A percentile compares a stretch with the other conserved stretches of the same genome.
Evolutionary conservation across 192 early-diverging fungal genomes (phyloP).

Genomic region (Pilaira anomala): DNA sequence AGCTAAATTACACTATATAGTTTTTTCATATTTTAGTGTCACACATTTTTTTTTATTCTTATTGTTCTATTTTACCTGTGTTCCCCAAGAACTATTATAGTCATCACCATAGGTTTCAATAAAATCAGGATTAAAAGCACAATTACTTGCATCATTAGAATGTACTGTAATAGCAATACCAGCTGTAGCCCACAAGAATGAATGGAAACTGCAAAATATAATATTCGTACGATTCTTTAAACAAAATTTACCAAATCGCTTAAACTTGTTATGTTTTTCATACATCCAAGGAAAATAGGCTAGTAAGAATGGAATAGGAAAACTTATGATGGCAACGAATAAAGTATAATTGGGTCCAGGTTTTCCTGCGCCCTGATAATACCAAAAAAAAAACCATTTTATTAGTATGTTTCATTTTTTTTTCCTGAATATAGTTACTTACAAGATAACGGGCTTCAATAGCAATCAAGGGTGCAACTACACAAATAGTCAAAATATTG

Average conservation of each 20-base stretch:
- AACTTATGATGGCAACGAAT: constrained; percentile 24
- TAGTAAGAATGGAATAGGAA: constrained; percentile 21
- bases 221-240: constrained; percentile 29
- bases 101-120: constrained; percentile 12
- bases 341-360: constrained; percentile 33
- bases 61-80: constrained; percentile 26
- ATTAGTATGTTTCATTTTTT: background rate
- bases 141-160: constrained; percentile 14
- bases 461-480: constrained; percentile 29
- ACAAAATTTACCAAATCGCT: constrained; percentile 34
- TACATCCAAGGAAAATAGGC: constrained; percentile 37
- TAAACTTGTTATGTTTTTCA: constrained; percentile 33
- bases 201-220: constrained; percentile 27
- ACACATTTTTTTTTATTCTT: background rate
- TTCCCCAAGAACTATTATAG: constrained; percentile 25
- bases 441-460: constrained; percentile 28
- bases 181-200: constrained; percentile 25
- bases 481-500: constrained; percentile 20
- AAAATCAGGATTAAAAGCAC: constrained; percentile 14
- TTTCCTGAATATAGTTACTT: constrained; percentile 1
- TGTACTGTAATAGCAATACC: constrained; percentile 34
- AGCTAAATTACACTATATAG: constrained; percentile 30
- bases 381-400: background rate
- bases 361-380: constrained; percentile 28
- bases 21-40: background rate